phyloP scores from a whole-genome alignment of 2,329 filamentous ascomycete species.

The Alternaria sp. region DNA sequence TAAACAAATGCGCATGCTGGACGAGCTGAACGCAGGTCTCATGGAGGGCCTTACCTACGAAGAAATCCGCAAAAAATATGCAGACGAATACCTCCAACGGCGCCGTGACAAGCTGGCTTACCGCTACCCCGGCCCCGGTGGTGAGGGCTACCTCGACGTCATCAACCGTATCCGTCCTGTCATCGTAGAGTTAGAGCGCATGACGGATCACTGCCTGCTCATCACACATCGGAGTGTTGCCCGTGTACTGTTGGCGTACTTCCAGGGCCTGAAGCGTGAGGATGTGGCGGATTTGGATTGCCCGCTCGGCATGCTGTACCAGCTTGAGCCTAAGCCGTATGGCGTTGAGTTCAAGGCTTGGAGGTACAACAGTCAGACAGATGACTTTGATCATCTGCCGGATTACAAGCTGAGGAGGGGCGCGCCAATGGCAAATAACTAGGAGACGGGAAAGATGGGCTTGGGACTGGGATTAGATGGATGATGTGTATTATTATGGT shows the following conservation, averaged over 20 bases:
- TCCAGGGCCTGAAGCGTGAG: conserved; percentile 88
- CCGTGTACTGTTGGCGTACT: conserved; percentile 93
- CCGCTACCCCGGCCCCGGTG: conserved; percentile 93
- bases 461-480: not conserved
- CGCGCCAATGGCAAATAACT: conserved; percentile 49
- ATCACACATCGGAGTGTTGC: conserved; percentile 93
- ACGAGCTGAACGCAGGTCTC: conserved; percentile 90
- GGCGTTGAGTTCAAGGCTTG: conserved; percentile 97
- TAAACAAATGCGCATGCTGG: conserved; percentile 97
- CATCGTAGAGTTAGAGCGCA: conserved; percentile 95
- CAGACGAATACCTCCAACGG: conserved; percentile 82
- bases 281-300: conserved; percentile 95
- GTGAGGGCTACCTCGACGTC: conserved; percentile 95
- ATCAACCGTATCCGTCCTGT: conserved; percentile 95
- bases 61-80: conserved; percentile 81
- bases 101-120: conserved; percentile 90
- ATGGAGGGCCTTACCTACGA: conserved; percentile 97
- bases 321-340: conserved; percentile 96
- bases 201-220: conserved; percentile 92
- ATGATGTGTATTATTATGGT: conserved; percentile 12
- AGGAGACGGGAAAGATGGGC: not conserved
- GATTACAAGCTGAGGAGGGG: conserved; percentile 78
- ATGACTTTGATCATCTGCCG: conserved; percentile 86
- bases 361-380: conserved; percentile 78
- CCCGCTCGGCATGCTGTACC: conserved; percentile 90